A percentile compares a stretch with the other conserved stretches of the same genome.
Conservation (phyloP, 2,329 filamentous ascomycete genomes). For the Cladosporium sp. region DNA sequence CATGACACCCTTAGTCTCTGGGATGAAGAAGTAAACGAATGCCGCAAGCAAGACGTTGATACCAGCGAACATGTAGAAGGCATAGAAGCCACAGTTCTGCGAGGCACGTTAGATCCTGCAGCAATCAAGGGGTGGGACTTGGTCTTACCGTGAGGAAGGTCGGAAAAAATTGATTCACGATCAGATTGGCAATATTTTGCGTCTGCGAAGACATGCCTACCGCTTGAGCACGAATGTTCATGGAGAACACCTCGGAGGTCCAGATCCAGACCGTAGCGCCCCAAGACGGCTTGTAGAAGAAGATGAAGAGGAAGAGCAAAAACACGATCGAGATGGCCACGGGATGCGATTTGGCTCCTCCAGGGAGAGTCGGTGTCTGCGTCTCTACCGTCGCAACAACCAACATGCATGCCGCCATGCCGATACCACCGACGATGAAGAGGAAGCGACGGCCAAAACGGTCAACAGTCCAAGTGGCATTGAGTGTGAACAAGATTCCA, state of each 20-base stretch:
- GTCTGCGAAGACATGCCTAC: slow-evolving; percentile 61
- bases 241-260: slow-evolving; percentile 65
- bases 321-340: slow-evolving; percentile 67
- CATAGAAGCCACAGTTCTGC: slow-evolving; percentile 52
- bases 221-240: slow-evolving; percentile 68
- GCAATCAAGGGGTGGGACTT: not conserved
- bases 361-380: slow-evolving; percentile 51
- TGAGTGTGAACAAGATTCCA: slow-evolving; percentile 66
- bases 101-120: not conserved
- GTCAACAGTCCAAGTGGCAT: slow-evolving; percentile 30
- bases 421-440: slow-evolving; percentile 61
- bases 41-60: slow-evolving; percentile 39
- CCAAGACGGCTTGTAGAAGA: slow-evolving; percentile 60
- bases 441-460: slow-evolving; percentile 55
- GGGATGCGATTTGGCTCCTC: slow-evolving; percentile 52
- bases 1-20: slow-evolving; percentile 42
- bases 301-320: slow-evolving; percentile 33
- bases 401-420: slow-evolving; percentile 33
- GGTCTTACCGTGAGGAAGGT: slow-evolving; percentile 49
- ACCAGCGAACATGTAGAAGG: slow-evolving; percentile 53
- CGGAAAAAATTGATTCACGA: slow-evolving; percentile 69
- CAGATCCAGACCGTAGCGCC: slow-evolving; percentile 68
- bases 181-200: slow-evolving; percentile 60
- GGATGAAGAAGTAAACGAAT: slow-evolving; percentile 41
- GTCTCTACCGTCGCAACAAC: slow-evolving; percentile 57